A percentile compares a stretch with the other conserved stretches of the same genome.
Evolutionary conservation across 116 monocot genomes (phyloP).

Genomic region (Cymodocea nodosa): DNA sequence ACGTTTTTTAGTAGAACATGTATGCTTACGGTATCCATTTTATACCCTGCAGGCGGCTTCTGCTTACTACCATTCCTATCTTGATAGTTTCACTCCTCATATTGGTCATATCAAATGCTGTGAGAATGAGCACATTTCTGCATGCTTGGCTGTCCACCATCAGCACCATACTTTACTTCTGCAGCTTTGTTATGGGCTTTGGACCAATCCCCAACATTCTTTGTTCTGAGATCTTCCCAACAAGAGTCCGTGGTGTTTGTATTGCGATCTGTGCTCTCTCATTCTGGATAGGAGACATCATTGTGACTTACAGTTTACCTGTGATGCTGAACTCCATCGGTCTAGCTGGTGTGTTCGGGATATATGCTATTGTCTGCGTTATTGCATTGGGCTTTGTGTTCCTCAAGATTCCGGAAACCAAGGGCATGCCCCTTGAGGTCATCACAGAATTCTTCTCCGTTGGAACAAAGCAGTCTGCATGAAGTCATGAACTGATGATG

Average conservation of each 20-base stretch:
- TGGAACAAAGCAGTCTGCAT: constrained; percentile 22
- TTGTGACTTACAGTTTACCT: constrained; percentile 61
- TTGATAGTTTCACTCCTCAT: constrained; percentile 42
- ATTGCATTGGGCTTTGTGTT: constrained; percentile 37
- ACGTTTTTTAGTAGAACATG: no score
- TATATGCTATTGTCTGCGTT: constrained; percentile 47
- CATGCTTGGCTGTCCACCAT: constrained; percentile 59
- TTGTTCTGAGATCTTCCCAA: constrained; percentile 69
- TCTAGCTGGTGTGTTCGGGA: constrained; percentile 59
- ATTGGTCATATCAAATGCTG: constrained; percentile 34
- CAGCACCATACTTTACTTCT: constrained; percentile 64
- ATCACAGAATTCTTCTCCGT: constrained; percentile 63
- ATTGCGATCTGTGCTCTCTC: constrained; percentile 61
- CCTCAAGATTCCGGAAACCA: constrained; percentile 61
- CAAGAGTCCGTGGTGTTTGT: constrained; percentile 59
- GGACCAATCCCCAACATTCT: constrained; percentile 74
- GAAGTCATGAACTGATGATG: not conserved
- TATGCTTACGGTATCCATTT: not conserved
- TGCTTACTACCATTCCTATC: constrained; percentile 50
- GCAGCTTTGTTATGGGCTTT: constrained; percentile 73
- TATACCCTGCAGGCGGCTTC: constrained; percentile 27
- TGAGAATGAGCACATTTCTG: constrained; percentile 24
- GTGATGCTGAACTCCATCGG: constrained; percentile 51
- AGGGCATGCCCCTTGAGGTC: constrained; percentile 76
- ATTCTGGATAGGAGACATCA: constrained; percentile 63